phyloP scores from a whole-genome alignment of 495 filamentous ascomycete species.

The Penicillium goetzii region DNA sequence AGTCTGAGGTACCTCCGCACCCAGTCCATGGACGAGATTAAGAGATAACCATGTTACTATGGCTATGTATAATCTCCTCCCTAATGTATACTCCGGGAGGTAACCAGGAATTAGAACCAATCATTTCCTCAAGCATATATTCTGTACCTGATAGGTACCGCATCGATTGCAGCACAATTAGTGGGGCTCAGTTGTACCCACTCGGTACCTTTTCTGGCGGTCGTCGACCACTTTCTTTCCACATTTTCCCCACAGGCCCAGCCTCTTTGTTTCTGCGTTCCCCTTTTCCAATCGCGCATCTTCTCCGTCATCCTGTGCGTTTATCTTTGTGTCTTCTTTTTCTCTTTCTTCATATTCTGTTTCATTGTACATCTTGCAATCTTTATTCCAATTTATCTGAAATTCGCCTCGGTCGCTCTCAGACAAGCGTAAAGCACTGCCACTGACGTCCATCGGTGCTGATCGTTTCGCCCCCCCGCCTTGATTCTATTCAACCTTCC shows the following conservation, averaged over 20 bases:
- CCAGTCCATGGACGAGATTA: not conserved
- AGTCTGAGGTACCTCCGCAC: not conserved
- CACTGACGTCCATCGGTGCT: slow-evolving; percentile 15
- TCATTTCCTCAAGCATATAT: not conserved
- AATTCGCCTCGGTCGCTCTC: slow-evolving; percentile 5
- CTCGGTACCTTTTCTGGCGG: not conserved
- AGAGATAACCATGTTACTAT: not conserved
- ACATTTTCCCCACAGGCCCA: slow-evolving; percentile 30
- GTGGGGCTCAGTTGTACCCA: not conserved
- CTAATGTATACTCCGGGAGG: not conserved
- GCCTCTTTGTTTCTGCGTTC: slow-evolving; percentile 30
- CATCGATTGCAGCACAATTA: slow-evolving; percentile 6
- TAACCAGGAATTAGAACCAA: not conserved
- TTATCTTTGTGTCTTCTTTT: not conserved
- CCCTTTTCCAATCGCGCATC: slow-evolving; percentile 14
- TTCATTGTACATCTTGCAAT: not conserved
- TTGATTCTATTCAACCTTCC: slow-evolving; percentile 22
- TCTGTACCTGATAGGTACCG: slow-evolving; percentile 13
- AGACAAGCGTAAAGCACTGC: not conserved
- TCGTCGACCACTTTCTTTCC: not conserved
- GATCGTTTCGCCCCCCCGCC: slow-evolving; percentile 21
- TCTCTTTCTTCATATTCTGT: not conserved
- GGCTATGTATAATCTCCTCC: not conserved
- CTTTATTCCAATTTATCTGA: not conserved
- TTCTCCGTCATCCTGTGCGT: not conserved